Base-by-base conservation (phyloP, 2,329 filamentous ascomycete genomes). In the Metarhizium robertsii region DNA sequence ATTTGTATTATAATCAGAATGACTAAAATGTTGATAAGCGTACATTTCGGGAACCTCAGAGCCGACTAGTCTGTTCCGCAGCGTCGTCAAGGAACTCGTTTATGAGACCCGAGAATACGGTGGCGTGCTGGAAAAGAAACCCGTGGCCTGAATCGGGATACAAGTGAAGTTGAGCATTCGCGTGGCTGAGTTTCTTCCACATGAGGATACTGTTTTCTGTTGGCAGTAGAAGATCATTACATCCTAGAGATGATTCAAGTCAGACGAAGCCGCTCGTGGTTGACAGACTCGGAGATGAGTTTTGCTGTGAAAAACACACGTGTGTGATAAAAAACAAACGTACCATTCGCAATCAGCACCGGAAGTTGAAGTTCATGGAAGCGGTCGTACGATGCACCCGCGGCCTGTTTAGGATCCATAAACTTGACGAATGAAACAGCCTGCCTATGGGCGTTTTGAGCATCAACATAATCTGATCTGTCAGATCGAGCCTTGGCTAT, bases 331-430 rank as follows among this genome's bases (percentile, higher is more conserved):
- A 45, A 45, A 45, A 10, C 16, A 40, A 40, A 60, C 68, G 62
- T 61, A 72, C 71, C 71, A 56, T 70, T 71, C n/a, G 67, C 67
- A 53, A 73, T 67, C 34, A 73, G 53, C 1, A 73, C 67, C 1
- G 71, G 71, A 50, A 73, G 60, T 34, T 58, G 58, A 34, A 74
- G 62, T 61, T 69, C 64, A 6, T 64, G 57, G 25, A 73, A 59
- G 7, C 70, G 60, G 46, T 67, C 58, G 53, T 68, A 73, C 2
- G 68, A 69, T 4, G 64, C 69, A 6, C 71, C 65, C 16, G 57
- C 53, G 2, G 67, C 66, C 49, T 65, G 58, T 13, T 66, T 67
- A 1, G 63, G 65, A 50, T 72, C 67, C 64, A 66, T 70, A 52
- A 71, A 73, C 46, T 65, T 68, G 47, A 62, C 64, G 61, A 73